Evolutionary conservation across 306 rosid species (phyloP).

Genomic region (Citrullus colocynthis): DNA sequence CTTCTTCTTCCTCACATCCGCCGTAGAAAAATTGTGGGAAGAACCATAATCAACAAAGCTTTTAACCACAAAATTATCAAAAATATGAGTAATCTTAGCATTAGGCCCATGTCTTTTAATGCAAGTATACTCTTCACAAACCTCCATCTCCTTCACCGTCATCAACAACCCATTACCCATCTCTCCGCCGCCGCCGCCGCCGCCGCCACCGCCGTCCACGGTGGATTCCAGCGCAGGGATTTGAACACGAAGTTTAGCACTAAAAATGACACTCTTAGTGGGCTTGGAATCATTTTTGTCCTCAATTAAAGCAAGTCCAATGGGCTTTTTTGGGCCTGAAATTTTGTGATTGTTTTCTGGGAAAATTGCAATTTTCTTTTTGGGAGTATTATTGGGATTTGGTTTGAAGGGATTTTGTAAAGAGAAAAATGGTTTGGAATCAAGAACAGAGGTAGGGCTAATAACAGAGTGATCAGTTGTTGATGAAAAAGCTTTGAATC

Average conservation of each 20-base stretch:
- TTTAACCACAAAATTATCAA: conserved; percentile 58
- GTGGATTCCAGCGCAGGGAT: conserved; percentile 25
- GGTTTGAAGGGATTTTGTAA: conserved; percentile 29
- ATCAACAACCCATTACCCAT: conserved; percentile 10
- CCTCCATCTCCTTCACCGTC: conserved; percentile 56
- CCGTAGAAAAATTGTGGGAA: conserved; percentile 2
- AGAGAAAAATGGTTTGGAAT: conserved; percentile 30
- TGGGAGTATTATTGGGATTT: conserved; percentile 15
- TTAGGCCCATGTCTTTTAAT: conserved; percentile 64
- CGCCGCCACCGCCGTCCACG: not conserved
- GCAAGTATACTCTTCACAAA: conserved; percentile 73
- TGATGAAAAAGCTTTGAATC: conserved; percentile 37
- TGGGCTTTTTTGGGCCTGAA: conserved; percentile 24
- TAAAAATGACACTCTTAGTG: conserved; percentile 29
- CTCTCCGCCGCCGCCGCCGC: not conserved
- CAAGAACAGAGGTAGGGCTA: conserved; percentile 76
- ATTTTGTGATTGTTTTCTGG: conserved; percentile 28
- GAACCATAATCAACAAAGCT: conserved; percentile 18
- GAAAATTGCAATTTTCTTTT: not conserved
- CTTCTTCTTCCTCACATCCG: not conserved
- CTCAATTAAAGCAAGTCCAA: conserved; percentile 66
- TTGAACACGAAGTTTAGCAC: conserved; percentile 49
- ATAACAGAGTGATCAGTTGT: conserved; percentile 22
- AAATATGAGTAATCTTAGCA: conserved; percentile 76
- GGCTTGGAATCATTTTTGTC: conserved; percentile 4